Evolutionary conservation across 192 early-diverging fungal species (phyloP).

Genomic region (Jimgerdemannia flammicorona): DNA sequence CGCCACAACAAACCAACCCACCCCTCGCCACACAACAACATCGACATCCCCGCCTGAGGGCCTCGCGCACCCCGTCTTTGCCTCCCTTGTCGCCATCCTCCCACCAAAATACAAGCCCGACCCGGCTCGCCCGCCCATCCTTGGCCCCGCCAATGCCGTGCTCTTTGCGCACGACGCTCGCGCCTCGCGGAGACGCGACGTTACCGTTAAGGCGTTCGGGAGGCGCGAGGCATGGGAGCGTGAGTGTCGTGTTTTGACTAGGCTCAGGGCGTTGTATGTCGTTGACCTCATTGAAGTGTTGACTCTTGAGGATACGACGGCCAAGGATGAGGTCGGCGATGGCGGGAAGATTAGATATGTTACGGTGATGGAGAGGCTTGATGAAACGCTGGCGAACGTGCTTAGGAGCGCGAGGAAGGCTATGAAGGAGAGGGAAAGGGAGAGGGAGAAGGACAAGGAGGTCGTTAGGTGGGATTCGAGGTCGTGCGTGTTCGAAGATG

Average conservation of each 20-base stretch:
- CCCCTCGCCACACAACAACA: too few species aligned
- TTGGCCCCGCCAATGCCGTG: constrained; percentile 40
- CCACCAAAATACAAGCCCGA: constrained; percentile 40
- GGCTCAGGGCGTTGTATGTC: constrained; percentile 32
- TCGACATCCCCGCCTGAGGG: too few species aligned
- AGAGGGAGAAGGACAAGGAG: too few species aligned
- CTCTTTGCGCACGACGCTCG: constrained; percentile 32
- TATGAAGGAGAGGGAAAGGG: constrained; percentile 13
- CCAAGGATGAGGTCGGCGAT: constrained; percentile 12
- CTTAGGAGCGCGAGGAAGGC: constrained; percentile 20
- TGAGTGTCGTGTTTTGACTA: constrained; percentile 39
- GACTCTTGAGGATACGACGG: constrained; percentile 36
- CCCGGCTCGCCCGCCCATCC: constrained; percentile 25
- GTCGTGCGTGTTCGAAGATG: too few species aligned
- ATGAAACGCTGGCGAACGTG: constrained; percentile 39
- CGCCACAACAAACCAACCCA: too few species aligned
- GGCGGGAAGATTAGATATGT: constrained; percentile 23
- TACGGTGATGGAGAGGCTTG: constrained; percentile 42
- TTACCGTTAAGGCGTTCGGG: constrained; percentile 44
- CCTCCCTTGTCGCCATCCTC: constrained; percentile 26
- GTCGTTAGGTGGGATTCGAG: too few species aligned
- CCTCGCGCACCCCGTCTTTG: too few species aligned
- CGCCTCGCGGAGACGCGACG: constrained; percentile 6
- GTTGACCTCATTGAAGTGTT: constrained; percentile 48
- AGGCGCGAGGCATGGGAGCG: constrained; percentile 52